phyloP scores from a whole-genome alignment of 2,329 filamentous ascomycete species.

The Phoma sp. region DNA sequence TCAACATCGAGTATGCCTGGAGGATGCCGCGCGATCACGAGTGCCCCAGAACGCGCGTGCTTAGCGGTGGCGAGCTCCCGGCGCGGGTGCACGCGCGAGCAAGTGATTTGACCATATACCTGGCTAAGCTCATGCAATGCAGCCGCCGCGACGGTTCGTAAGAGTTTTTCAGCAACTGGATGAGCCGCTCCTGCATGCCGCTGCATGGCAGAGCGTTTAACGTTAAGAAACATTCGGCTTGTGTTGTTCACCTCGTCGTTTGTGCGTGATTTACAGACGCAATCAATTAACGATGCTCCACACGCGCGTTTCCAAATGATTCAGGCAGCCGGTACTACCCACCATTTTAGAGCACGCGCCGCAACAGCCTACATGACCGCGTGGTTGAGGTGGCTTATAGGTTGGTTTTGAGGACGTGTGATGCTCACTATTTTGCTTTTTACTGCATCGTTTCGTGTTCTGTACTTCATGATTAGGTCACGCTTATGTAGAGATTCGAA shows the following conservation, averaged over 20 bases:
- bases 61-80: constrained; percentile 22
- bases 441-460: background rate
- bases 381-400: background rate
- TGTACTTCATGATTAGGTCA: background rate
- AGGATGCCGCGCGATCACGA: constrained; percentile 31
- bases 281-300: constrained; percentile 12
- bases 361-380: constrained; percentile 3
- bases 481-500: background rate
- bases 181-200: constrained; percentile 9
- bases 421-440: background rate
- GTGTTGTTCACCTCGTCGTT: background rate
- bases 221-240: background rate
- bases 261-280: constrained; percentile 7
- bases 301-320: constrained; percentile 8
- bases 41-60: constrained; percentile 26
- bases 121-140: constrained; percentile 27
- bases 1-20: constrained; percentile 23
- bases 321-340: constrained; percentile 1
- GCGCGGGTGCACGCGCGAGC: constrained; percentile 18
- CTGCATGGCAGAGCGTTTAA: constrained; percentile 21
- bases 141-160: constrained; percentile 23
- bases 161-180: constrained; percentile 20
- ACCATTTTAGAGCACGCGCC: background rate
- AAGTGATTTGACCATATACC: constrained; percentile 17
- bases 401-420: background rate